Evolutionary conservation across 108 stramenopile genomes (phyloP).

Genomic region (Fragilariopsis cylindrus): DNA sequence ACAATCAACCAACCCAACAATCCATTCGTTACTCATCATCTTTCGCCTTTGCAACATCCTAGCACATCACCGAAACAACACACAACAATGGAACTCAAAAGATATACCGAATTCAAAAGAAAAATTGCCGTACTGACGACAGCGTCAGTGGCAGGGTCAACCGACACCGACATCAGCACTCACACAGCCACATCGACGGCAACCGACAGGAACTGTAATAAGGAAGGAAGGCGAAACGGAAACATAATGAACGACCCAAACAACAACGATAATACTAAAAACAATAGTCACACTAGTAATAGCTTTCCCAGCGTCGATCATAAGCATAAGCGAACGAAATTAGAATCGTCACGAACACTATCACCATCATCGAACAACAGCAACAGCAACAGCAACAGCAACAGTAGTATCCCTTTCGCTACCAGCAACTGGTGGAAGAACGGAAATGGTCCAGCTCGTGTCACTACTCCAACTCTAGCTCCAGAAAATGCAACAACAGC

Average conservation of each 20-base stretch:
- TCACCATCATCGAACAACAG: neutral
- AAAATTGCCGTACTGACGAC: neutral
- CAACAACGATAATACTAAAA: neutral
- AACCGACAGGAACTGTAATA: neutral
- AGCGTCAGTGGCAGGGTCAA: neutral
- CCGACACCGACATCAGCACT: neutral
- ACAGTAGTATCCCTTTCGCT: conserved; percentile 4
- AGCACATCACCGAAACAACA: neutral
- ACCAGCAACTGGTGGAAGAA: conserved; percentile 8
- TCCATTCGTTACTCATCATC: too few relatives aligned
- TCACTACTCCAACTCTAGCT: neutral
- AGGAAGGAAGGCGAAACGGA: neutral
- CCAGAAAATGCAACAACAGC: neutral
- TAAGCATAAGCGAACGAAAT: neutral
- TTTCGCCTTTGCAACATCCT: too few relatives aligned
- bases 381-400: conserved; percentile 3
- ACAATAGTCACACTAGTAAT: neutral
- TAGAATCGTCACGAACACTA: neutral
- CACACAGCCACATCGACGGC: neutral
- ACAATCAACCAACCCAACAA: too few relatives aligned
- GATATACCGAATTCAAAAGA: conserved; percentile 1
- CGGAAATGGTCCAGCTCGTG: neutral
- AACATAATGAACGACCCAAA: too few relatives aligned
- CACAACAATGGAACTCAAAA: neutral
- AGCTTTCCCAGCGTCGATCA: neutral